Evolutionary conservation across 164 flowering plant genomes (phyloP).

Genomic region (Hamamelis virginiana): DNA sequence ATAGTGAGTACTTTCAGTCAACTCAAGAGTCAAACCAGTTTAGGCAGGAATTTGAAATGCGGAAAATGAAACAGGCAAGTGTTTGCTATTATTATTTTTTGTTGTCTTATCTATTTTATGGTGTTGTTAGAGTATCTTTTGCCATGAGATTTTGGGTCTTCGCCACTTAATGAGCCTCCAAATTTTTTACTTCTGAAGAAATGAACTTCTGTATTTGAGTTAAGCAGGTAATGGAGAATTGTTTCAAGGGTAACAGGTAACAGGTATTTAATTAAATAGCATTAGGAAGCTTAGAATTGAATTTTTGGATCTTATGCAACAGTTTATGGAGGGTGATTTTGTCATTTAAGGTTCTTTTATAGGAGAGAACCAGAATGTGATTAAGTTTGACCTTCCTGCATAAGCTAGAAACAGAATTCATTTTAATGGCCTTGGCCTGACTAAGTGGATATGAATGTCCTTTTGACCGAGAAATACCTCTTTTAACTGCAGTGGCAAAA

Average conservation of each 20-base stretch:
- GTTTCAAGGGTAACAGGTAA: background rate
- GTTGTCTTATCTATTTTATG: background rate
- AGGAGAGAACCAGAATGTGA: too few relatives aligned
- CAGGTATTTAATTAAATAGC: too few relatives aligned
- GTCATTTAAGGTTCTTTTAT: too few relatives aligned
- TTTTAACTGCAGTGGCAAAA: background rate
- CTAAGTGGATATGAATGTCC: background rate
- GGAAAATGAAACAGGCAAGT: slow-evolving; percentile 37
- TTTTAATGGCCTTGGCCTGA: background rate
- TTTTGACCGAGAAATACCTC: background rate
- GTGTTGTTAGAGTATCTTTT: background rate
- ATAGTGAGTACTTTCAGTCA: slow-evolving; percentile 26
- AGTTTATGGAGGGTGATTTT: too few relatives aligned
- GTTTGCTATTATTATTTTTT: background rate
- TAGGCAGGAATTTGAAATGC: slow-evolving; percentile 40
- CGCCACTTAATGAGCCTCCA: background rate
- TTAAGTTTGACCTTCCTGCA: too few relatives aligned
- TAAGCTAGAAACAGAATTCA: too few relatives aligned
- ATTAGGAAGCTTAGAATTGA: too few relatives aligned
- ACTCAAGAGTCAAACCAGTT: slow-evolving; percentile 32
- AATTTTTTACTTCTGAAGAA: background rate
- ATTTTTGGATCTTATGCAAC: too few relatives aligned
- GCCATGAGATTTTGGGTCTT: background rate
- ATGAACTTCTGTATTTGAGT: background rate
- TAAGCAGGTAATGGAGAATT: background rate